phyloP scores from a whole-genome alignment of 805 yeast genomes.

The Saccharomycopsis oosterbeekiorum region DNA sequence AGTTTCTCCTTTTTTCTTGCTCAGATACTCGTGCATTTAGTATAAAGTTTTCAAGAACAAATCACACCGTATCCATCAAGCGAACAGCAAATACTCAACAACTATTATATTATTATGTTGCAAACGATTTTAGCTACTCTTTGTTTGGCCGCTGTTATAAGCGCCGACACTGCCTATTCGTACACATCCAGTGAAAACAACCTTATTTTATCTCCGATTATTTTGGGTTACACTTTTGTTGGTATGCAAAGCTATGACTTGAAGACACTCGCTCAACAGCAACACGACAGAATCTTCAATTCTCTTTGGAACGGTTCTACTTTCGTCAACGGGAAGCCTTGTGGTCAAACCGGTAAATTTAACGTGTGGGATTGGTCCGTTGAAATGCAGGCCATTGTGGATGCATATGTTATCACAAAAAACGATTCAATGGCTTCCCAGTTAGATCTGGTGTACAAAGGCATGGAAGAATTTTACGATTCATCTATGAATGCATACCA shows the following conservation, averaged over 20 bases:
- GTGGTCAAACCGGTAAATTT: not conserved
- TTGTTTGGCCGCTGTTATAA: too few species aligned
- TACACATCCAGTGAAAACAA: not conserved
- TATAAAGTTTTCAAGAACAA: too few species aligned
- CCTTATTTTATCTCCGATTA: not conserved
- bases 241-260: not conserved
- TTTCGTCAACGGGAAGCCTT: not conserved
- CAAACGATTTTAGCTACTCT: not conserved
- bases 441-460: slow-evolving; percentile 45
- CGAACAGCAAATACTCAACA: not conserved
- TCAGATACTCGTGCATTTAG: too few species aligned
- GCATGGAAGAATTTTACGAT: slow-evolving; percentile 37
- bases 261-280: not conserved
- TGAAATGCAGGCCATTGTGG: slow-evolving; percentile 56
- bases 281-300: not conserved
- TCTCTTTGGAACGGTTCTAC: not conserved
- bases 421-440: slow-evolving; percentile 34
- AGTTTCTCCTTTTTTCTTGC: too few species aligned
- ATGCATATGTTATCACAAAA: slow-evolving; percentile 35
- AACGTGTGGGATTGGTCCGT: slow-evolving; percentile 56
- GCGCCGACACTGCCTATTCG: not conserved
- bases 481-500: slow-evolving; percentile 45
- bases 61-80: too few species aligned
- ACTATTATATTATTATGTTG: not conserved
- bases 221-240: slow-evolving; percentile 2